These are phyloP conservation scores for Globisporangium viniferum DNA, from an alignment of 352 stramenopile species.

Conservation along the genomic window DNA sequence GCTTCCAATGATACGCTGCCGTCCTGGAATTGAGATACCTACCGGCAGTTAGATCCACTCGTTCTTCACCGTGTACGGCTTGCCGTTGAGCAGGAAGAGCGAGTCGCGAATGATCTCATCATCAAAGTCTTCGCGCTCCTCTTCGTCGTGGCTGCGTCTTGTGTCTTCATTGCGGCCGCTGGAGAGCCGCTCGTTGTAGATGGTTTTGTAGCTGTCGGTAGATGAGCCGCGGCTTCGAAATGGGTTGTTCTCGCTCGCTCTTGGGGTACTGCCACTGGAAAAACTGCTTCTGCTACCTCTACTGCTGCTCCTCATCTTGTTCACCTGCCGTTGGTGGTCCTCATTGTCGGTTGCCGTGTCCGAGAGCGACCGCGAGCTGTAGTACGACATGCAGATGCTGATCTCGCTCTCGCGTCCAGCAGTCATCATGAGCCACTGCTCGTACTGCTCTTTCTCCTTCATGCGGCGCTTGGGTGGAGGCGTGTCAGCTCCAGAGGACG, in stretches of 20 bases:
- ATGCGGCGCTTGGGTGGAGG: neutral
- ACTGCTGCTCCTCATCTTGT: neutral
- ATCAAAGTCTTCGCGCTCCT: neutral
- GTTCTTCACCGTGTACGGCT: neutral
- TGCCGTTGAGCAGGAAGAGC: slow-evolving; percentile 1
- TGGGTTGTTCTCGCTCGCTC: neutral
- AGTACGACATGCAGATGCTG: slow-evolving; percentile 18
- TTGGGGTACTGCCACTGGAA: neutral
- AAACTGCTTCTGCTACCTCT: neutral
- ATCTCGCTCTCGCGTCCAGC: slow-evolving; percentile 9
- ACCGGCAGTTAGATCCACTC: slow-evolving; percentile 7
- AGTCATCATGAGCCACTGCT: neutral
- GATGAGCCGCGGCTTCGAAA: slow-evolving; percentile 9
- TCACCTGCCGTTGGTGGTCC: neutral
- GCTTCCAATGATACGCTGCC: too few species aligned
- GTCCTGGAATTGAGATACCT: too few species aligned
- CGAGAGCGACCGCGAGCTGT: slow-evolving; percentile 12
- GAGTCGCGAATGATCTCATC: slow-evolving; percentile 7
- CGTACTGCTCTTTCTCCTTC: neutral
- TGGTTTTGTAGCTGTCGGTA: slow-evolving; percentile 8
- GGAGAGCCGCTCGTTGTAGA: neutral
- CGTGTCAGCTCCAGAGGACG: neutral
- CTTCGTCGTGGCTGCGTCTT: neutral
- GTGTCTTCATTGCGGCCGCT: neutral
- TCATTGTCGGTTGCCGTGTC: slow-evolving; percentile 4